Percentiles rank a stretch among this genome's conserved stretches.
phyloP scores from a whole-genome alignment of 2,329 filamentous ascomycete species.

The Hypoxylon sp. region DNA sequence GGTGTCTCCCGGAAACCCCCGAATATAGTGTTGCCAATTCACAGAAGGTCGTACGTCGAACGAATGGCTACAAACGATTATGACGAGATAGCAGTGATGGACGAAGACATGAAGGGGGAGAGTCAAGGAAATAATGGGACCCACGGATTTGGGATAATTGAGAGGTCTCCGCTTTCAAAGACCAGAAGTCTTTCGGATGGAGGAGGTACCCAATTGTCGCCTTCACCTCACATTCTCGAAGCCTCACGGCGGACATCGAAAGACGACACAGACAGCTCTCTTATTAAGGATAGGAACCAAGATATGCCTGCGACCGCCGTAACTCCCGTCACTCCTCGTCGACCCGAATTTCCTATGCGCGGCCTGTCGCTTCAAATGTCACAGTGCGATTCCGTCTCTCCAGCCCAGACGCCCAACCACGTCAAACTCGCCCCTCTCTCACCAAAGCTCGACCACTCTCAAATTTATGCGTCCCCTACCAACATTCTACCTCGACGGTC shows the following conservation, averaged over 20 bases:
- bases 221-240: slow-evolving; percentile 71
- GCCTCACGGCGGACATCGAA: slow-evolving; percentile 72
- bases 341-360: slow-evolving; percentile 73
- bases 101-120: slow-evolving; percentile 47
- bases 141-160: slow-evolving; percentile 45
- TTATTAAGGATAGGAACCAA: slow-evolving; percentile 57
- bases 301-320: slow-evolving; percentile 22
- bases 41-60: slow-evolving; percentile 9
- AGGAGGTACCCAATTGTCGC: slow-evolving; percentile 69
- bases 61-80: slow-evolving; percentile 47
- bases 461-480: slow-evolving; percentile 88
- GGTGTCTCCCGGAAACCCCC: not conserved
- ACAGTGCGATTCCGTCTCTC: slow-evolving; percentile 62
- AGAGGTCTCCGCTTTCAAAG: slow-evolving; percentile 63
- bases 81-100: slow-evolving; percentile 52
- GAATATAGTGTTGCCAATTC: slow-evolving; percentile 6
- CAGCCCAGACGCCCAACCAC: slow-evolving; percentile 56
- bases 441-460: slow-evolving; percentile 86
- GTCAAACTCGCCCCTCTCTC: slow-evolving; percentile 80
- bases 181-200: slow-evolving; percentile 77
- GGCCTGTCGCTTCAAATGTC: slow-evolving; percentile 81
- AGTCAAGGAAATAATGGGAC: slow-evolving; percentile 38
- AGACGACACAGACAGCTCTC: slow-evolving; percentile 78
- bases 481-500: slow-evolving; percentile 91
- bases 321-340: slow-evolving; percentile 79